A percentile compares a stretch with the other conserved stretches of the same genome.
Conservation (phyloP, 75 land plant species). For the Ceratopteris richardii region DNA sequence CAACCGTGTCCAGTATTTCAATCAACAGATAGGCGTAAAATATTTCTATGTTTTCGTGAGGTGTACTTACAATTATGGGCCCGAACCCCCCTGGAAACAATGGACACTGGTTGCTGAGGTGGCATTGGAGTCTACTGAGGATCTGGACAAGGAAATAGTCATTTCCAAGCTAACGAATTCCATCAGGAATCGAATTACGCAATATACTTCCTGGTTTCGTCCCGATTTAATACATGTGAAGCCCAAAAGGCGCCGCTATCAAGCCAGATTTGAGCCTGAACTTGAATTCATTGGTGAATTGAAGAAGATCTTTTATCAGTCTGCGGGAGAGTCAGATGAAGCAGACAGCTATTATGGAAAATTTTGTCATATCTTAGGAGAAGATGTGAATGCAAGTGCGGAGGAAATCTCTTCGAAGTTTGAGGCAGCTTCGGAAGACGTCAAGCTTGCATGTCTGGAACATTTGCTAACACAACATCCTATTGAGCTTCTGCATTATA, state of each 20-base stretch:
- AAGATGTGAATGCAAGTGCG: conserved; percentile 47
- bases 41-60: conserved; percentile 81
- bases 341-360: conserved; percentile 57
- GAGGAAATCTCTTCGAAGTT: conserved; percentile 56
- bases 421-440: conserved; percentile 64
- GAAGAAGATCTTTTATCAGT: conserved; percentile 46
- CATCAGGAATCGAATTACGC: conserved; percentile 39
- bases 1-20: conserved; percentile 29
- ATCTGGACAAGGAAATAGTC: conserved; percentile 65
- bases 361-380: conserved; percentile 58
- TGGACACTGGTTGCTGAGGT: conserved; percentile 86
- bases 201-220: conserved; percentile 84
- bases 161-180: conserved; percentile 43
- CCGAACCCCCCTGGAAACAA: conserved; percentile 69
- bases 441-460: conserved; percentile 49
- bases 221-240: conserved; percentile 79
- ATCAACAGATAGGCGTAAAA: conserved; percentile 36
- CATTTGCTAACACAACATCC: conserved; percentile 68
- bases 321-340: conserved; percentile 35
- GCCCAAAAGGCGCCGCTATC: conserved; percentile 49
- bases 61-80: conserved; percentile 35
- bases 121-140: conserved; percentile 46
- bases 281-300: conserved; percentile 46
- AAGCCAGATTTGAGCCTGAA: conserved; percentile 90
- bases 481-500: conserved; percentile 57